A percentile compares a stretch with the other conserved stretches of the same genome.
Evolutionary conservation across 2,329 filamentous ascomycete species (phyloP).

Genomic region (Lasiodiplodia theobromae): DNA sequence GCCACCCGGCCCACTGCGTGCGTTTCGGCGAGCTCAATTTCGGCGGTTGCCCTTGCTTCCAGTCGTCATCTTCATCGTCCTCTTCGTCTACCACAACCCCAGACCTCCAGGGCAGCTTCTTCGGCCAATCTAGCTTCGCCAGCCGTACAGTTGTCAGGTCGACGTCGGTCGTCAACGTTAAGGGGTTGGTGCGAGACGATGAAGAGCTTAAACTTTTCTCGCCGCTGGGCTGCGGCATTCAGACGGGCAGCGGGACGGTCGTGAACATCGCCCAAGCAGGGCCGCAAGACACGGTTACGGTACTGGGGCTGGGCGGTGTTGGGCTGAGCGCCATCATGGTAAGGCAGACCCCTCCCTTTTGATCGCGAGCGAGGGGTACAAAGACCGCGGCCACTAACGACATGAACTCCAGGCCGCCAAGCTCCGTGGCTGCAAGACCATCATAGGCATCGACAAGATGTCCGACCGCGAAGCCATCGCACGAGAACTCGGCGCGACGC

Average conservation of each 20-base stretch:
- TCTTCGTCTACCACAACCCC: neutral
- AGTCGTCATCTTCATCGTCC: slow-evolving; percentile 22
- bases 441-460: slow-evolving; percentile 49
- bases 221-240: slow-evolving; percentile 56
- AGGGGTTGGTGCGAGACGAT: slow-evolving; percentile 42
- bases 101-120: slow-evolving; percentile 53
- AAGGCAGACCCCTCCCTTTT: neutral
- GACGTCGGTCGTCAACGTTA: slow-evolving; percentile 53
- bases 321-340: slow-evolving; percentile 55
- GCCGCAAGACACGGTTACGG: slow-evolving; percentile 47
- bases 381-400: neutral
- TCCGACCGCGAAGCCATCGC: slow-evolving; percentile 46
- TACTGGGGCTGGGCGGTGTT: slow-evolving; percentile 57
- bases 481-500: slow-evolving; percentile 48
- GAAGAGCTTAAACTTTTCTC: slow-evolving; percentile 52
- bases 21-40: slow-evolving; percentile 59
- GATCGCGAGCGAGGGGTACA: no score
- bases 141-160: slow-evolving; percentile 49
- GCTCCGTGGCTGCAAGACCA: slow-evolving; percentile 44
- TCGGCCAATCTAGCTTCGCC: slow-evolving; percentile 58
- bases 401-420: slow-evolving; percentile 49
- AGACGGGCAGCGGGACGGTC: slow-evolving; percentile 53
- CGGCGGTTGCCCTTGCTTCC: slow-evolving; percentile 39
- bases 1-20: slow-evolving; percentile 57
- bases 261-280: slow-evolving; percentile 43